Conservation (phyloP, 1,284 basidiomycete species). For the Heterobasidion occidentale region DNA sequence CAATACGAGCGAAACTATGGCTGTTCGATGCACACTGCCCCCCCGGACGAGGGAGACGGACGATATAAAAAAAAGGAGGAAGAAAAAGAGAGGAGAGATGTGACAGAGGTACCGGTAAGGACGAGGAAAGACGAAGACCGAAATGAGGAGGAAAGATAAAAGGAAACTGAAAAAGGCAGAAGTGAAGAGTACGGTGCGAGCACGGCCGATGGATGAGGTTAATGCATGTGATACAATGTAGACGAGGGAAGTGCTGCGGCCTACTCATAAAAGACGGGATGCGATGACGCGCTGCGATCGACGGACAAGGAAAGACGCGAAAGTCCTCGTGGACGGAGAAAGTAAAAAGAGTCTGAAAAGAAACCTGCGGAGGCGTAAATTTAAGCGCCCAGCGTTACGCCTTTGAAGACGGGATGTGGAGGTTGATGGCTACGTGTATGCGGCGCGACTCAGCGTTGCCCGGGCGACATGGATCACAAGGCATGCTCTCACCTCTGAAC, state of each 20-base stretch:
- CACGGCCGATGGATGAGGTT: slow-evolving; percentile 2
- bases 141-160: not conserved
- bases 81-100: not conserved
- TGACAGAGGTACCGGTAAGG: not conserved
- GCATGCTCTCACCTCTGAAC: slow-evolving; percentile 67
- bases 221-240: slow-evolving; percentile 12
- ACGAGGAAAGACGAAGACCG: not conserved
- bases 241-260: slow-evolving; percentile 5
- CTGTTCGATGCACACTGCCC: not conserved
- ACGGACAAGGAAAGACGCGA: not conserved
- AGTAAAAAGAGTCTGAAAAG: not conserved
- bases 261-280: slow-evolving; percentile 2
- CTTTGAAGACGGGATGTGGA: slow-evolving; percentile 53
- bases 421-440: slow-evolving; percentile 43
- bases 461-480: not conserved
- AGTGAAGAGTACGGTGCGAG: not conserved
- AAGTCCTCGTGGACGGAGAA: not conserved
- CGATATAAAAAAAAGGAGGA: too few species aligned
- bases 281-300: slow-evolving; percentile 4
- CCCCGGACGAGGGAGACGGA: too few species aligned
- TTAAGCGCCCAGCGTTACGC: slow-evolving; percentile 11
- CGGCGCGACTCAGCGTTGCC: not conserved
- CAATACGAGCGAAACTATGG: not conserved
- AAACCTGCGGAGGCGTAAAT: slow-evolving; percentile 1
- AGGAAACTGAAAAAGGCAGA: not conserved